Conservation (phyloP, 768 basidiomycete genomes). For the Collybia mongolica region DNA sequence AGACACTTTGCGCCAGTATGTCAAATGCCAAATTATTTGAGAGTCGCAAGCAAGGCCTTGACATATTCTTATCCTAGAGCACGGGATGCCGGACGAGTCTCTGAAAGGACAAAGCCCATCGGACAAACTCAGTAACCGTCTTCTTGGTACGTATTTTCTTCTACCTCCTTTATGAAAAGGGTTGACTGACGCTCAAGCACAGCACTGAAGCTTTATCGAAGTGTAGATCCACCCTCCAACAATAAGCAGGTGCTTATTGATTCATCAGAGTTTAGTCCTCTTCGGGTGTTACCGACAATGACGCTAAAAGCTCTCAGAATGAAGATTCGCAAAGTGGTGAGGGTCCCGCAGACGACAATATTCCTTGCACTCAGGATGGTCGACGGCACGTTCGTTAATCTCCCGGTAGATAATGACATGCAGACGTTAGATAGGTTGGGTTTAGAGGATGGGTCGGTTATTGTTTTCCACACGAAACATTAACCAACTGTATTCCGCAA, state of each 20-base stretch:
- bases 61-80: slow-evolving; percentile 36
- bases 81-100: slow-evolving; percentile 50
- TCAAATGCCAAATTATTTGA: slow-evolving; percentile 4
- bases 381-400: slow-evolving; percentile 42
- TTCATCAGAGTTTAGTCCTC: slow-evolving; percentile 26
- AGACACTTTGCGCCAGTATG: slow-evolving; percentile 60
- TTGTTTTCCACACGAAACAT: slow-evolving; percentile 28
- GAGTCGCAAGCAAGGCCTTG: no score
- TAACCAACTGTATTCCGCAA: no score
- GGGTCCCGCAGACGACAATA: slow-evolving; percentile 30
- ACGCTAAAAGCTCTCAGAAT: slow-evolving; percentile 58
- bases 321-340: slow-evolving; percentile 57
- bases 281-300: slow-evolving; percentile 72
- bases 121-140: slow-evolving; percentile 56
- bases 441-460: slow-evolving; percentile 51
- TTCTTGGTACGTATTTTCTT: slow-evolving; percentile 50
- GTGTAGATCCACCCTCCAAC: slow-evolving; percentile 5
- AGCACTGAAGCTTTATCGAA: slow-evolving; percentile 12
- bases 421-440: slow-evolving; percentile 72
- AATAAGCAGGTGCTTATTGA: neutral
- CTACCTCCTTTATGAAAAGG: neutral
- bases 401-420: slow-evolving; percentile 46
- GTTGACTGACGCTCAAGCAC: neutral
- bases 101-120: slow-evolving; percentile 24
- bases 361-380: slow-evolving; percentile 57